Percentiles rank a stretch among this genome's conserved stretches.
phyloP scores from a whole-genome alignment of 148 eudicot genomes.

The Salicornia ramosissima region DNA sequence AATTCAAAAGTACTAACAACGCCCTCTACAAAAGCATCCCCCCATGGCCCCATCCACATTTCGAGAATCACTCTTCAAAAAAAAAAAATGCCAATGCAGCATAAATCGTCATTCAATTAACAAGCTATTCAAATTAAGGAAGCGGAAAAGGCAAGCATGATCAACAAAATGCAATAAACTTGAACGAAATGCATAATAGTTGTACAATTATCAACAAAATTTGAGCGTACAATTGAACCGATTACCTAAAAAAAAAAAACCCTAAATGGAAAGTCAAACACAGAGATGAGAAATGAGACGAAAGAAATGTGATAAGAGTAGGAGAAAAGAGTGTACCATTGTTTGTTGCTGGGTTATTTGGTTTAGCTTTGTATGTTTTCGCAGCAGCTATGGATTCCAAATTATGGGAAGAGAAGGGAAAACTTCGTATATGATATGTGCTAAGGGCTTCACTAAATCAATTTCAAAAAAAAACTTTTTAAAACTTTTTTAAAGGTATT shows the following conservation, averaged over 20 bases:
- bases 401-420: no score
- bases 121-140: neutral
- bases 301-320: no score
- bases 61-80: neutral
- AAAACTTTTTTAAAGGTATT: no score
- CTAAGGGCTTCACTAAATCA: no score
- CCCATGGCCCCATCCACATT: no score
- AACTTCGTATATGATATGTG: no score
- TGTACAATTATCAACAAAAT: neutral
- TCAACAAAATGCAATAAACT: neutral
- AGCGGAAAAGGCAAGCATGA: neutral
- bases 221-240: neutral
- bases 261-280: neutral
- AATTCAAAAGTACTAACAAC: neutral
- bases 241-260: neutral
- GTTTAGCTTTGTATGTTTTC: neutral
- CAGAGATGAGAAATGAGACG: neutral
- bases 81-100: no score
- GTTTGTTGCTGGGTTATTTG: neutral
- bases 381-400: no score
- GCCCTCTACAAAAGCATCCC: neutral
- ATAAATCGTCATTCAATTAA: neutral
- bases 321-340: conserved; percentile 9
- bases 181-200: neutral
- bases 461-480: no score